phyloP scores from a whole-genome alignment of 139 green algal genomes.

The Medakamo hakoo region DNA sequence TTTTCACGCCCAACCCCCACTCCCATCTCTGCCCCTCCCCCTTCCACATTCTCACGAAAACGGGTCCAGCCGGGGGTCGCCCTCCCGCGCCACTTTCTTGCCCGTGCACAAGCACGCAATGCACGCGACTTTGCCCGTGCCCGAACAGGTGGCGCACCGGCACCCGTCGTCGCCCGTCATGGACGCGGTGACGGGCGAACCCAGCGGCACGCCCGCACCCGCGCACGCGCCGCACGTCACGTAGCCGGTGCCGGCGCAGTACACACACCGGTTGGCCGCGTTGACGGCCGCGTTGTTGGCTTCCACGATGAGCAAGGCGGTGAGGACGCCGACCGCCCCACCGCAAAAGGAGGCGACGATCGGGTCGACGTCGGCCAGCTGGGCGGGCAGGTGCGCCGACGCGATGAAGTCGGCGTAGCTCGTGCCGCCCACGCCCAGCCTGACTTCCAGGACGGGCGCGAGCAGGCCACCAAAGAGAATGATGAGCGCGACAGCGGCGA shows the following conservation, averaged over 20 bases:
- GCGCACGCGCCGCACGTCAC: constrained; percentile 76
- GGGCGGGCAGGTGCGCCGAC: constrained; percentile 66
- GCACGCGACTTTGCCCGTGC: constrained; percentile 95
- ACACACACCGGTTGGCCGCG: constrained; percentile 47
- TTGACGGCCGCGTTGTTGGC: constrained; percentile 83
- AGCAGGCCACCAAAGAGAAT: constrained; percentile 88
- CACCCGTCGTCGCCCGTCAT: not conserved
- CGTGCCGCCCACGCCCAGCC: constrained; percentile 74
- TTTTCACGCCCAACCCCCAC: too few species aligned
- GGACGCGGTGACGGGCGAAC: not conserved
- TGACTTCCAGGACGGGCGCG: constrained; percentile 79
- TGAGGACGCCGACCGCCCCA: constrained; percentile 85
- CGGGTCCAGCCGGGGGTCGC: constrained; percentile 80
- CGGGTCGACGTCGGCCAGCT: constrained; percentile 87
- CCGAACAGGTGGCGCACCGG: constrained; percentile 47
- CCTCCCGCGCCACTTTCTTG: constrained; percentile 81
- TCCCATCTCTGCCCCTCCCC: too few species aligned
- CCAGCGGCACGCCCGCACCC: constrained; percentile 31
- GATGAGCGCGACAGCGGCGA: constrained; percentile 40
- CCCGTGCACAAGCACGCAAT: constrained; percentile 89
- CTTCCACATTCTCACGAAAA: constrained; percentile 35
- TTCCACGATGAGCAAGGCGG: constrained; percentile 88
- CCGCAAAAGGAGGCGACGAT: constrained; percentile 97
- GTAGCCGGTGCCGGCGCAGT: constrained; percentile 80
- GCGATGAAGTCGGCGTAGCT: constrained; percentile 88